A percentile compares a stretch with the other conserved stretches of the same genome.
Conservation (phyloP, 2,329 filamentous ascomycete genomes). For the Ilyonectria robusta region DNA sequence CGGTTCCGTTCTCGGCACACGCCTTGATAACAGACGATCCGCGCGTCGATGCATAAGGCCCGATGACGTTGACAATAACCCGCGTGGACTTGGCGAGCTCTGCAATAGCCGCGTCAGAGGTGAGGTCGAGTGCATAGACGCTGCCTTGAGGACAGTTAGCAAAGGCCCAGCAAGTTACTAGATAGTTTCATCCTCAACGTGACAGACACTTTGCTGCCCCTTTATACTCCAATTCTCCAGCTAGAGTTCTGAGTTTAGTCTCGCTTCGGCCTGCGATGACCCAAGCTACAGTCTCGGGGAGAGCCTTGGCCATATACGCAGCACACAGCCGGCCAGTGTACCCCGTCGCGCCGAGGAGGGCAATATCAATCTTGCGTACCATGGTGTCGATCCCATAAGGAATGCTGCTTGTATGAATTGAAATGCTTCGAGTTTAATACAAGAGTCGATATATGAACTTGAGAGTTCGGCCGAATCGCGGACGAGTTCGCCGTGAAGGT, state of each 20-base stretch:
- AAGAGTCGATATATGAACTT: not conserved
- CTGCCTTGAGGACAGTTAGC: not conserved
- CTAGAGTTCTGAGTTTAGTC: conserved; percentile 77
- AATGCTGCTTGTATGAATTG: not conserved
- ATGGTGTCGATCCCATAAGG: not conserved
- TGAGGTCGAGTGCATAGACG: conserved; percentile 15
- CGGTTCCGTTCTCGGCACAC: conserved; percentile 39
- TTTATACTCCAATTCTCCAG: conserved; percentile 52
- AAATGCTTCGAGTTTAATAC: not conserved
- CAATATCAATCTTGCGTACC: conserved; percentile 47
- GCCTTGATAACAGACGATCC: conserved; percentile 35
- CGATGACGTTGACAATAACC: conserved; percentile 32
- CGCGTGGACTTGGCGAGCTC: conserved; percentile 2
- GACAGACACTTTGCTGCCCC: conserved; percentile 24
- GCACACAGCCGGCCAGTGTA: conserved; percentile 85
- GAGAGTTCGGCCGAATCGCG: conserved; percentile 21
- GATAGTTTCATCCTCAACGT: not conserved
- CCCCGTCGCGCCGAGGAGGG: conserved; percentile 73
- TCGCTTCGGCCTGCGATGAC: conserved; percentile 85
- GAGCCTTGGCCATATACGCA: conserved; percentile 77
- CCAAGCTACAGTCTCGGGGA: conserved; percentile 84
- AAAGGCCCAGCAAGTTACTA: not conserved
- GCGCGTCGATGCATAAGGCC: conserved; percentile 34
- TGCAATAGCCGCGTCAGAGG: conserved; percentile 3
- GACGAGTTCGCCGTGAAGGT: conserved; percentile 9